Percentiles rank a stretch among this genome's conserved stretches.
Evolutionary conservation across 1,284 basidiomycete species (phyloP).

Genomic region (Mrakiaceae sp.): DNA sequence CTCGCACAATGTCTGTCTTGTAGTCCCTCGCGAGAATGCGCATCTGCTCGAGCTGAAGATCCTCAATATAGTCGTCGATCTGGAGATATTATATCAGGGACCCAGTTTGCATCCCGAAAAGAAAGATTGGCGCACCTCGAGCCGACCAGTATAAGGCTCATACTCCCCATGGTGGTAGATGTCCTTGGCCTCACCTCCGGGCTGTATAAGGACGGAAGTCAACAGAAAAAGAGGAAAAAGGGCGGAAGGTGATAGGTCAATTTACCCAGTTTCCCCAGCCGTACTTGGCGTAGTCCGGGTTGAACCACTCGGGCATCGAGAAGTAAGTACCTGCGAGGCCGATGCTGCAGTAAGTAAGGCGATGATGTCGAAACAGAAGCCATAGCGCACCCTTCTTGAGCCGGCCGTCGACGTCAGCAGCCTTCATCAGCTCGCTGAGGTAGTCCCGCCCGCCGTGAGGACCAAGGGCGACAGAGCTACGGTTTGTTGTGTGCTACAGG

Average conservation of each 20-base stretch:
- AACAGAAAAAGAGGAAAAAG: neutral
- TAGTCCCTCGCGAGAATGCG: constrained; percentile 42
- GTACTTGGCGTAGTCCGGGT: constrained; percentile 44
- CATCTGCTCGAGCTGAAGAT: constrained; percentile 50
- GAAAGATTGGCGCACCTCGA: constrained; percentile 30
- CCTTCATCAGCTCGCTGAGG: constrained; percentile 43
- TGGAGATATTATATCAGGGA: neutral
- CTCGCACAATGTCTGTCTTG: constrained; percentile 47
- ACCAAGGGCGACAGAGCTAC: constrained; percentile 42
- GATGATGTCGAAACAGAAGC: no score
- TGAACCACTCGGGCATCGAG: constrained; percentile 47
- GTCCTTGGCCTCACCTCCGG: constrained; percentile 46
- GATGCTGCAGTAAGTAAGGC: constrained; percentile 39
- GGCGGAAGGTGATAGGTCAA: neutral
- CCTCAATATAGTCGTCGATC: constrained; percentile 41
- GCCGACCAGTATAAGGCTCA: constrained; percentile 47
- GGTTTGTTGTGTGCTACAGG: constrained; percentile 38
- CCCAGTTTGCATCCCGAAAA: neutral
- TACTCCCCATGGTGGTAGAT: constrained; percentile 40
- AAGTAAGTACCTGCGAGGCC: constrained; percentile 42
- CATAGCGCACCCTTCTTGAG: constrained; percentile 23
- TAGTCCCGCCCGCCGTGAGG: constrained; percentile 43
- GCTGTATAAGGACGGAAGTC: constrained; percentile 24
- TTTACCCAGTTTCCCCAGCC: constrained; percentile 38
- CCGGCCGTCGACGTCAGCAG: constrained; percentile 27